Base-by-base conservation (phyloP, 352 stramenopile genomes). In the Pythium volutum region DNA sequence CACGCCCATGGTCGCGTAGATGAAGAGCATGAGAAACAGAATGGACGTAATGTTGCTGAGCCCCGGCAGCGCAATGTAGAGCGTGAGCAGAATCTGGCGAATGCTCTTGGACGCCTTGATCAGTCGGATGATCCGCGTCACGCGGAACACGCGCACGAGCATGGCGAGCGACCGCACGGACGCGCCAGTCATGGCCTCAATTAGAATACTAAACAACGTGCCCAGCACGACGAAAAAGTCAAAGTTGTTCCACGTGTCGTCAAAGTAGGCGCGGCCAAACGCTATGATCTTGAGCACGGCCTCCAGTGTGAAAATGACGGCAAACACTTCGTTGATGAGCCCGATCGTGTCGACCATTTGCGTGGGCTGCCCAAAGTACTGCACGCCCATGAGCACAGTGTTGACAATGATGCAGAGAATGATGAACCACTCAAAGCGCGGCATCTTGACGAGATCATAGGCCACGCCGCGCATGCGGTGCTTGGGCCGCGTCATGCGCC, bases 21-120 rank as follows among this genome's bases (percentile, higher is more conserved):
- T 98, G 73, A 97, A 98, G 16, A 97, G 72, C 69, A 98, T 86
- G 8, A 98, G 69, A 25, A 97, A 88, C 25, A 98, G 55, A 34
- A 98, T 88, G 7, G 78, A 89, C 27, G 82, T 91, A 57, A 98
- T 93, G 67, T 98, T 98, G 52, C 77, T 89, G 18, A 97, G 81
- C 1, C 81, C 86, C 29, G 92, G 93, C 0, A 98, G 74, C 27
- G 87, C 76, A 14, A 93, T 87, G 43, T 98, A 84, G 25, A 98
- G 75, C n/a, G 93, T 98, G 38, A 96, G 70, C 49, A 98, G 66
- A 55, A 97, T 91, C 55, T 95, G 87, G 1, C 77, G 73, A 48
- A 98, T 88, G 42, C 78, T 87, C 64, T 97, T 91, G 2, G 92
- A 93, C 6, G 87, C 75, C 22, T 92, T 91, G 14, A 97, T 77